Base-by-base conservation (phyloP, 305 asterid species). In the Ilex paraguariensis region DNA sequence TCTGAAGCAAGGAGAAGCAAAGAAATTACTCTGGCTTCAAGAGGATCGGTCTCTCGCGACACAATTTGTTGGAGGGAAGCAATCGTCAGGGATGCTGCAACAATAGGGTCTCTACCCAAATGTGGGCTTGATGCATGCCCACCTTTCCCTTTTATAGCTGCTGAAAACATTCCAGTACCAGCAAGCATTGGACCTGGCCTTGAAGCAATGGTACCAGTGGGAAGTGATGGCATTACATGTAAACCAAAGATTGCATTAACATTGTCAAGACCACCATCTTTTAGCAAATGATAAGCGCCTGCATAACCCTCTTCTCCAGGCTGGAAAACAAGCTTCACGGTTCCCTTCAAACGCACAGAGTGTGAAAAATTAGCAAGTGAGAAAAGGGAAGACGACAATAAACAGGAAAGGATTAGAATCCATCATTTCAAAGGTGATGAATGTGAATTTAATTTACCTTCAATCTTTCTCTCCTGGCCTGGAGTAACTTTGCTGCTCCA, bases 401-500 rank as follows among this genome's bases (percentile, higher is more conserved):
- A 21, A 21, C 28, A 21, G 28, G 28, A 21, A 21, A 21, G 28
- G 28, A 21, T 21, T 21, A 21, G 28, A 21, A 21, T 21, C 28
- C 28, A 21, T 36, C 42, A 36, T 36, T 3, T 2, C 42, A 36
- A 1, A 4, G 42, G 42, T 36, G 6, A 36, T 36, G 42, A 36
- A 8, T 36, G 42, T 36, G 42, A 36, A 36, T 36, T 4, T 4
- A 36, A 21, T 21, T 21, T 45, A 57, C 65, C 71, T 66, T 52
- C 10, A 66, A 33, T 13, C 51, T 39, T 3, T 66, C 45, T 21
- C 52, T 15, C 11, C 30, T 31, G n/a, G 53, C 54, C 8, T 59
- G 42, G 2, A 66, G 60, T 17, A 66, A 21, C 56, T 66, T 66
- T 5, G 71, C 71, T 6, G 71, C 71, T 14, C 71, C 71, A 16